Evolutionary conservation across 2,329 filamentous ascomycete species (phyloP).

Genomic region (Fusarium napiforme): DNA sequence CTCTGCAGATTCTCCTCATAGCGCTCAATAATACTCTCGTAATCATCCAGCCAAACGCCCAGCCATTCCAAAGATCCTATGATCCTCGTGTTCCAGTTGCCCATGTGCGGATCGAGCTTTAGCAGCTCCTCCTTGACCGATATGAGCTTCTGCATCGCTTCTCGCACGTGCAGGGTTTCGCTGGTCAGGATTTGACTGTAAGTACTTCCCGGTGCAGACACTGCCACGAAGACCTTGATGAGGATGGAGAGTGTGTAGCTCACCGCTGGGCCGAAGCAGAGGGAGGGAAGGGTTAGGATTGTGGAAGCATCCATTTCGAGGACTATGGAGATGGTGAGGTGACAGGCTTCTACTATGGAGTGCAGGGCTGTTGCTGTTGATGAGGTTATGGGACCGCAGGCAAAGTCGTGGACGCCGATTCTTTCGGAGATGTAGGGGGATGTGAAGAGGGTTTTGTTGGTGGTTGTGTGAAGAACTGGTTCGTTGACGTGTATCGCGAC

Average conservation of each 20-base stretch:
- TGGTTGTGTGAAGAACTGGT: constrained; percentile 14
- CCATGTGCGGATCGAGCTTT: constrained; percentile 27
- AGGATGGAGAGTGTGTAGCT: constrained; percentile 31
- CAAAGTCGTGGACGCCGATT: constrained; percentile 27
- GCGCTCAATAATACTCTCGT: constrained; percentile 22
- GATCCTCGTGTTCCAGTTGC: constrained; percentile 33
- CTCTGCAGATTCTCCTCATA: constrained; percentile 31
- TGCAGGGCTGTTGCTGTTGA: constrained; percentile 4
- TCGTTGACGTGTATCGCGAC: constrained; percentile 17
- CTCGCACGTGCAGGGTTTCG: constrained; percentile 4
- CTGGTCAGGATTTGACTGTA: constrained; percentile 15
- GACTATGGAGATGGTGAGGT: constrained; percentile 19
- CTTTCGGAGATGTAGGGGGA: constrained; percentile 19
- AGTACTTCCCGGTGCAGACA: constrained; percentile 28
- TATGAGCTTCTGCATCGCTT: constrained; percentile 23
- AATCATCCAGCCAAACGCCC: constrained; percentile 24
- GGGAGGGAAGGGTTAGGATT: constrained; percentile 18
- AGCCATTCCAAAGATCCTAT: constrained; percentile 33
- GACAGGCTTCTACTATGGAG: constrained; percentile 24
- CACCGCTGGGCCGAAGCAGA: constrained; percentile 29
- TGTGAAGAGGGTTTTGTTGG: constrained; percentile 27
- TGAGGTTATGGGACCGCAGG: background rate
- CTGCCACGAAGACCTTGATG: constrained; percentile 29
- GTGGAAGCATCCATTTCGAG: constrained; percentile 6
- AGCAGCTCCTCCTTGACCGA: constrained; percentile 13